A percentile compares a stretch with the other conserved stretches of the same genome.
phyloP scores from a whole-genome alignment of 2,329 filamentous ascomycete genomes.

The Penicillium polonicum region DNA sequence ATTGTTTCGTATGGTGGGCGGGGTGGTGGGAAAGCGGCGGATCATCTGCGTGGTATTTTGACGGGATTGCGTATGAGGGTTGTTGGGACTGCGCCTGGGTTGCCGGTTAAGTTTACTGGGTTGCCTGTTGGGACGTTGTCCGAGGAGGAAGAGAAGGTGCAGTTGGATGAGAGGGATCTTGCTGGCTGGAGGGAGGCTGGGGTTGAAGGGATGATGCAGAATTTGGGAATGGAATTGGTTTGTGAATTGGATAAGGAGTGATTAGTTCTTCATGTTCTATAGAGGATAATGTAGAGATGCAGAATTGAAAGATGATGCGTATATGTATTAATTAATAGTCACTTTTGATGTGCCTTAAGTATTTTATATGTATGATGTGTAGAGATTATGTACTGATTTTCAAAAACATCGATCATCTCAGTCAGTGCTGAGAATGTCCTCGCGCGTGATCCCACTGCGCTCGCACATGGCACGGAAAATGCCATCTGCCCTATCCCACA shows the following conservation, averaged over 20 bases:
- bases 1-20: slow-evolving; percentile 57
- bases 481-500: slow-evolving; percentile 68
- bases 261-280: not conserved
- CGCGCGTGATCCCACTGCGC: slow-evolving; percentile 67
- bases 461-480: slow-evolving; percentile 93
- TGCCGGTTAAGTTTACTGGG: slow-evolving; percentile 32
- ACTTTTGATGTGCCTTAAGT: not conserved
- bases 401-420: slow-evolving; percentile 7
- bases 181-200: slow-evolving; percentile 23
- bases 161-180: slow-evolving; percentile 22
- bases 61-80: slow-evolving; percentile 38
- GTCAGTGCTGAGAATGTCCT: slow-evolving; percentile 34
- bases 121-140: slow-evolving; percentile 18
- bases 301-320: not conserved
- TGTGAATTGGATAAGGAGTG: slow-evolving; percentile 24
- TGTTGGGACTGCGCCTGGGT: slow-evolving; percentile 27
- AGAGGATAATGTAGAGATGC: not conserved
- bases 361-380: not conserved
- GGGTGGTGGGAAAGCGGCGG: slow-evolving; percentile 41
- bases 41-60: slow-evolving; percentile 37
- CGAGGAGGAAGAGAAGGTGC: slow-evolving; percentile 27
- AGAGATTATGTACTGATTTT: not conserved
- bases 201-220: slow-evolving; percentile 25
- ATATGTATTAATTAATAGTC: not conserved
- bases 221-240: slow-evolving; percentile 28